phyloP scores from a whole-genome alignment of 371 early-diverging fungal species.

The Actinomucor elegans region DNA sequence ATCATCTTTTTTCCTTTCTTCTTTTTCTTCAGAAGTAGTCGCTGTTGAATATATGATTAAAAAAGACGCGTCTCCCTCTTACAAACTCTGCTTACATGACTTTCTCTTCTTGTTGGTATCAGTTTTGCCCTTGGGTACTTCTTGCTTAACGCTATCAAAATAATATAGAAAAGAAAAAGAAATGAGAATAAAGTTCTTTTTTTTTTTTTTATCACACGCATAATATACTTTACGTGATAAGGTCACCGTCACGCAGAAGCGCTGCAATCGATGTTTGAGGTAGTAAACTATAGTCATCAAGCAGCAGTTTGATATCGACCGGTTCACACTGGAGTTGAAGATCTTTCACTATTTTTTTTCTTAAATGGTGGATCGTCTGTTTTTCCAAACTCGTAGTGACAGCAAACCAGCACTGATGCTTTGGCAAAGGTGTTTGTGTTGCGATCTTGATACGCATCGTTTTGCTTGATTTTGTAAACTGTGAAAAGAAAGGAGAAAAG shows the following conservation, averaged over 20 bases:
- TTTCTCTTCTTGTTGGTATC: neutral
- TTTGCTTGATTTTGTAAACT: neutral
- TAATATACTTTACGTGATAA: conserved; percentile 5
- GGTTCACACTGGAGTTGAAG: conserved; percentile 1
- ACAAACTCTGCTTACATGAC: neutral
- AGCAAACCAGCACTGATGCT: conserved; percentile 11
- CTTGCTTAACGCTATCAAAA: no score
- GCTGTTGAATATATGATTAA: no score
- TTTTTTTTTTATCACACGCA: neutral
- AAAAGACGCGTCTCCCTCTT: neutral
- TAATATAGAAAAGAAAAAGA: neutral
- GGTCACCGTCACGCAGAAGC: conserved; percentile 18
- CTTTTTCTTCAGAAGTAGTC: no score
- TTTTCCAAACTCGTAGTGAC: neutral
- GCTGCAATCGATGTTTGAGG: conserved; percentile 9
- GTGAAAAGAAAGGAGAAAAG: neutral
- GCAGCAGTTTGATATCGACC: neutral
- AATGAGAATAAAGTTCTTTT: neutral
- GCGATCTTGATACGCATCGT: conserved; percentile 15
- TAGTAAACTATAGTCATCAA: conserved; percentile 13
- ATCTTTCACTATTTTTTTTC: conserved; percentile 1
- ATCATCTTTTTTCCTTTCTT: no score
- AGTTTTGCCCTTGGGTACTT: no score
- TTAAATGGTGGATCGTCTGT: conserved; percentile 6
- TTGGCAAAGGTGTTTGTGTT: conserved; percentile 5